These are phyloP conservation scores for Cordia subcordata DNA, from an alignment of 257 asterid genomes.

Conservation along the genomic window DNA sequence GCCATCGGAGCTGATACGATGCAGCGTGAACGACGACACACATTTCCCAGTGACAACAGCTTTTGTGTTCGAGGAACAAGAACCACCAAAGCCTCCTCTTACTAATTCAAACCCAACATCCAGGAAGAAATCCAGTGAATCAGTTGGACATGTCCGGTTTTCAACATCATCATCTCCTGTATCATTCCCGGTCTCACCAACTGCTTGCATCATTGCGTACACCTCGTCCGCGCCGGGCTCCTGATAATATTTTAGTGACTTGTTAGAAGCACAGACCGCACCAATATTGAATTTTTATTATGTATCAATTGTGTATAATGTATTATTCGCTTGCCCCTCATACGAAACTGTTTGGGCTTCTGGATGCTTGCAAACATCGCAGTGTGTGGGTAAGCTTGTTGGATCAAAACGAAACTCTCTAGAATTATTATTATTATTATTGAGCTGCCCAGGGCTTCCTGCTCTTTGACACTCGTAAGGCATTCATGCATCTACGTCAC, in stretches of 20 bases:
- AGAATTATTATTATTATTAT: too few relatives aligned
- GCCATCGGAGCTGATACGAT: slow-evolving; percentile 68
- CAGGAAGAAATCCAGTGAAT: slow-evolving; percentile 28
- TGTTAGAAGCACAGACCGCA: slow-evolving; percentile 66
- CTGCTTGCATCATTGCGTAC: slow-evolving; percentile 43
- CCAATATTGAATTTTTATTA: too few relatives aligned
- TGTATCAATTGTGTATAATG: too few relatives aligned
- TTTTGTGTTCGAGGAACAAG: slow-evolving; percentile 59
- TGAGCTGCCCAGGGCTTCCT: too few relatives aligned
- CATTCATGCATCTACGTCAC: too few relatives aligned
- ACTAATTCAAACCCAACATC: slow-evolving; percentile 5
- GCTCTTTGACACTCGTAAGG: too few relatives aligned
- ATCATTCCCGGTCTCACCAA: slow-evolving; percentile 27
- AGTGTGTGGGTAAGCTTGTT: too few relatives aligned
- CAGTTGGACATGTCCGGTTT: slow-evolving; percentile 38
- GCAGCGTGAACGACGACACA: slow-evolving; percentile 34
- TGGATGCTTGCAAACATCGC: too few relatives aligned
- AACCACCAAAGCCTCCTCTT: slow-evolving; percentile 60
- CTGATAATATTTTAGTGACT: slow-evolving; percentile 61
- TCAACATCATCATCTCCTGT: slow-evolving; percentile 50
- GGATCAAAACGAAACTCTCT: too few relatives aligned
- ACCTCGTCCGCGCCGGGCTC: slow-evolving; percentile 43
- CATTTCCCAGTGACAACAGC: slow-evolving; percentile 59
- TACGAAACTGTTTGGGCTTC: too few relatives aligned
- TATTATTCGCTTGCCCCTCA: too few relatives aligned